Base-by-base conservation (phyloP, 306 rosid genomes). In the Styphnolobium japonicum region DNA sequence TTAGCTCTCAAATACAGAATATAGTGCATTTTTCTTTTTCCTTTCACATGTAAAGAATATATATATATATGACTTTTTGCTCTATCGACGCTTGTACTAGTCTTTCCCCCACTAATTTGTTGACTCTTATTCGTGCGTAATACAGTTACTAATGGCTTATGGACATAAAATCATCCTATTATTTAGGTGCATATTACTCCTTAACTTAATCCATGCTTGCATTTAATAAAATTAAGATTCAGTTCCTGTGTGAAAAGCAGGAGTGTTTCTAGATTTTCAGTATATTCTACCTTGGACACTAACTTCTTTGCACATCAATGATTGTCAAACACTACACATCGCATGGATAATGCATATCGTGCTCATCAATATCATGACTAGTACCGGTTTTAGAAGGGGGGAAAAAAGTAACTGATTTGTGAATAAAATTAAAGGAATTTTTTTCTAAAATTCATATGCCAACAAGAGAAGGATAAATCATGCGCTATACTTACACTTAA, bases 1-100 rank as follows among this genome's bases (percentile, higher is more conserved):
- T 82, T 85, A 71, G 83, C 67, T 73, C 79, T 81, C 67, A 67
- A 81, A 81, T 83, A 85, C 86, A 78, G 77, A 80, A 82, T 68
- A 89, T 67, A 81, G 73, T 74, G 71, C 66, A 55, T 62, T 85
- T 84, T 83, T 29, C 6, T 42, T 40, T 76, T 75, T 34, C 52
- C 53, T 25, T 52, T 79, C 27, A 36, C 55, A 61, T 69, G 77
- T 40, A 67, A 71, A 61, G 43, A 79, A 27, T 10, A 64, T 37
- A 22, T 34, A 39, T 33, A 25, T 63, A 43, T 8, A 6, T 64
- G 37, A 3, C 0, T 42, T 61, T 12, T 74, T 33, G 56, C 63
- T 63, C 16, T 65, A 40, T 42, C 25, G 37, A 53, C 46, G 52
- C 9, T 22, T 73, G 39, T 15, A 40, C 51, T 53, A 21, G 31